Conservation (phyloP, 306 rosid genomes). For the Alnus glutinosa region DNA sequence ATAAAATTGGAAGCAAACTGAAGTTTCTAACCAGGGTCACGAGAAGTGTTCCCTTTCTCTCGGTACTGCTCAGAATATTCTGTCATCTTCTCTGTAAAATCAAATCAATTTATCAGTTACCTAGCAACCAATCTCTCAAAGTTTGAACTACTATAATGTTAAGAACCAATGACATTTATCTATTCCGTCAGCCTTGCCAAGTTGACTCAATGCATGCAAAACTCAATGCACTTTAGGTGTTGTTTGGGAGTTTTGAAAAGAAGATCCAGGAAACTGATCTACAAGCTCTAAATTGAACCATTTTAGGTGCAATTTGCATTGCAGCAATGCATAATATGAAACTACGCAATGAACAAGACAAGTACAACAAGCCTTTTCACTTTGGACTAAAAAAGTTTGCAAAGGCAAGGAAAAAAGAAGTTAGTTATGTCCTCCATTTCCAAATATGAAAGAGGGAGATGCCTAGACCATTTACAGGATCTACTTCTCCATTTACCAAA, state of each 20-base stretch:
- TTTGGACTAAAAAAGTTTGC: not conserved
- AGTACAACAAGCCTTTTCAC: not conserved
- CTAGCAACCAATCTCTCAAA: slow-evolving; percentile 15
- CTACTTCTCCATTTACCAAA: slow-evolving; percentile 14
- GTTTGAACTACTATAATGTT: slow-evolving; percentile 11
- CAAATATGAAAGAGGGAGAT: slow-evolving; percentile 1
- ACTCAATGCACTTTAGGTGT: not conserved
- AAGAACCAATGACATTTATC: slow-evolving; percentile 18
- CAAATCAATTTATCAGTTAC: slow-evolving; percentile 27
- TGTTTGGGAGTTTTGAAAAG: not conserved
- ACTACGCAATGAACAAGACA: not conserved
- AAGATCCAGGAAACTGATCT: not conserved
- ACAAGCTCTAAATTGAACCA: not conserved
- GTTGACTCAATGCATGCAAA: slow-evolving; percentile 12
- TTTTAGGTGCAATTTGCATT: slow-evolving; percentile 6
- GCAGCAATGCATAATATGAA: not conserved
- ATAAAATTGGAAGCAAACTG: slow-evolving; percentile 23
- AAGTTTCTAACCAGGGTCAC: slow-evolving; percentile 61
- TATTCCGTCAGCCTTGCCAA: slow-evolving; percentile 16
- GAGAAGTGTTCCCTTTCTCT: slow-evolving; percentile 60
- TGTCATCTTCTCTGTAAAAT: slow-evolving; percentile 63
- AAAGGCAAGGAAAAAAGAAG: not conserved
- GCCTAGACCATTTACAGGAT: slow-evolving; percentile 12
- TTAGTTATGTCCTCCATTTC: not conserved
- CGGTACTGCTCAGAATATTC: slow-evolving; percentile 67